Percentiles rank a stretch among this genome's conserved stretches.
phyloP scores from a whole-genome alignment of 2,329 filamentous ascomycete genomes.

The Stylonectria norvegica region DNA sequence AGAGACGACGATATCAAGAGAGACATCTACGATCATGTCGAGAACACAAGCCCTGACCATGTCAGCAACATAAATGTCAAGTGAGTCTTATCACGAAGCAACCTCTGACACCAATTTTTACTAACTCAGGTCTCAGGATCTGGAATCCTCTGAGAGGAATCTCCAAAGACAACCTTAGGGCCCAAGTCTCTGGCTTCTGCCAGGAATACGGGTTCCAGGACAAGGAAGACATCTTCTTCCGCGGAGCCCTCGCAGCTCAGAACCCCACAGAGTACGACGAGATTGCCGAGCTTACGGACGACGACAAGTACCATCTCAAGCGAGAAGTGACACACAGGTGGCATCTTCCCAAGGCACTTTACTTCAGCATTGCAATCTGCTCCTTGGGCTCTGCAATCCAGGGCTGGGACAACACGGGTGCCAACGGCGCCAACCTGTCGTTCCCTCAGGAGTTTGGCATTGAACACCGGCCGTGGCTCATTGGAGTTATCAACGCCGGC shows the following conservation, averaged over 20 bases:
- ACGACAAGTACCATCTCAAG: slow-evolving; percentile 22
- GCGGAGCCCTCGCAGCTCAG: slow-evolving; percentile 29
- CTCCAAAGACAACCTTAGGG: slow-evolving; percentile 18
- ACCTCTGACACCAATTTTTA: background rate
- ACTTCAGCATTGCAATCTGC: slow-evolving; percentile 28
- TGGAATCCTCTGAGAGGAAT: slow-evolving; percentile 27
- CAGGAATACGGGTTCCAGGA: slow-evolving; percentile 25
- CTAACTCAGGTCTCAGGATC: slow-evolving; percentile 16
- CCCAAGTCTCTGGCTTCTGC: slow-evolving; percentile 25
- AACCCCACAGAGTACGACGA: slow-evolving; percentile 16
- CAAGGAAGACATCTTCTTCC: slow-evolving; percentile 26
- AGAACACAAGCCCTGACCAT: slow-evolving; percentile 22
- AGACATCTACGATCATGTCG: slow-evolving; percentile 12
- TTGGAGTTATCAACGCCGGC: slow-evolving; percentile 54
- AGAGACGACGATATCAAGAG: slow-evolving; percentile 20
- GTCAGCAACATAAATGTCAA: slow-evolving; percentile 32
- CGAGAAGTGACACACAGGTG: slow-evolving; percentile 29
- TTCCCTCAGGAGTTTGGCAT: slow-evolving; percentile 37
- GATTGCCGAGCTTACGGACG: slow-evolving; percentile 21
- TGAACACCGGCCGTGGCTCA: slow-evolving; percentile 43
- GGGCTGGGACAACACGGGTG: slow-evolving; percentile 46
- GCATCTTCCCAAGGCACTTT: slow-evolving; percentile 26
- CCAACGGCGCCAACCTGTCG: slow-evolving; percentile 38
- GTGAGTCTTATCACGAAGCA: slow-evolving; percentile 6
- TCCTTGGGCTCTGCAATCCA: slow-evolving; percentile 31